These are phyloP conservation scores for Mycothermus thermophilus DNA, from an alignment of 495 filamentous ascomycete genomes.

Conservation along the genomic window DNA sequence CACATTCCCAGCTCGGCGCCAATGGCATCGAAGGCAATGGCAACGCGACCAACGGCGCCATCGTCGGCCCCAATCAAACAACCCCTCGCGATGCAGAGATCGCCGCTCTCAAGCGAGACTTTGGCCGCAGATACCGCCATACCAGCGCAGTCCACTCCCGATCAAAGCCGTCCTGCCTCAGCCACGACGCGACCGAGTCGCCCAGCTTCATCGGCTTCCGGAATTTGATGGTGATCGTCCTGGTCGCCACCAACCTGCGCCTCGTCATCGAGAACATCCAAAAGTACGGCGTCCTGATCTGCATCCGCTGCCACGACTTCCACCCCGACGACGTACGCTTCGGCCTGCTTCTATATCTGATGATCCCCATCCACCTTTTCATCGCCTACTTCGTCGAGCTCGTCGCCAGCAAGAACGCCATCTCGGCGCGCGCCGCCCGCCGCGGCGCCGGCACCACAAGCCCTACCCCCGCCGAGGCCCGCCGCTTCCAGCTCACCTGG, in stretches of 20 bases:
- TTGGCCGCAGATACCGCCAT: slow-evolving; percentile 64
- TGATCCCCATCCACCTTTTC: slow-evolving; percentile 81
- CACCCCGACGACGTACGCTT: slow-evolving; percentile 61
- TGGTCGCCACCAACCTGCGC: slow-evolving; percentile 83
- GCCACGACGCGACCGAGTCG: slow-evolving; percentile 55
- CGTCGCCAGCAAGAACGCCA: slow-evolving; percentile 62
- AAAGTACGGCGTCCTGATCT: slow-evolving; percentile 95
- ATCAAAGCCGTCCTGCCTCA: slow-evolving; percentile 62
- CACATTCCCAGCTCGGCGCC: no score
- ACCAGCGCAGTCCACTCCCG: slow-evolving; percentile 68
- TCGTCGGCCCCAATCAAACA: no score
- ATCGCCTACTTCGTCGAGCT: slow-evolving; percentile 80
- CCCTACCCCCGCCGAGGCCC: slow-evolving; percentile 41
- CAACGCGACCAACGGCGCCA: no score
- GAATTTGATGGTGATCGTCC: slow-evolving; percentile 88
- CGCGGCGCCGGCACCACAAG: slow-evolving; percentile 37
- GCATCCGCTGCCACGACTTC: slow-evolving; percentile 81
- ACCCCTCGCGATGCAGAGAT: no score
- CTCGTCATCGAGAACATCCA: slow-evolving; percentile 93
- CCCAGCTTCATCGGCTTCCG: slow-evolving; percentile 88
- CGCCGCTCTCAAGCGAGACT: no score
- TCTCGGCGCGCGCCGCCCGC: slow-evolving; percentile 45
- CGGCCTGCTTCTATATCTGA: slow-evolving; percentile 60
- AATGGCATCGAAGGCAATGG: no score
- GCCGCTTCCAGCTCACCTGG: slow-evolving; percentile 62